phyloP scores from a whole-genome alignment of 305 asterid genomes.

The Withania somnifera region DNA sequence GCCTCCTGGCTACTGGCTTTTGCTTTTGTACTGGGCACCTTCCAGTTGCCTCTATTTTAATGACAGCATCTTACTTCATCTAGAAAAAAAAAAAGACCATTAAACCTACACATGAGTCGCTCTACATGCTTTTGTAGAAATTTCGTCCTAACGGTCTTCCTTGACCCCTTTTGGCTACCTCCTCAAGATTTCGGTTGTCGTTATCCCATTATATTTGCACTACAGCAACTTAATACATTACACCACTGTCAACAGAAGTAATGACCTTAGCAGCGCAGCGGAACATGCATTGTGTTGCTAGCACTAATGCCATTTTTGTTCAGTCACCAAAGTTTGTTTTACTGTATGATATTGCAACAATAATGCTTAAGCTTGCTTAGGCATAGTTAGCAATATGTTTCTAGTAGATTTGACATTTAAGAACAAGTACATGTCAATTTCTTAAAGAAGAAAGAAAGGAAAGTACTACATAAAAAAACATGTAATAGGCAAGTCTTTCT shows the following conservation, averaged over 20 bases:
- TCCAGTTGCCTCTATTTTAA: no score
- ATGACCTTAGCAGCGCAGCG: background rate
- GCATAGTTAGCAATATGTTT: background rate
- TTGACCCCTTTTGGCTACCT: background rate
- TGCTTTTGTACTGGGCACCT: no score
- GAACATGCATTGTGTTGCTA: background rate
- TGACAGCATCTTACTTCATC: no score
- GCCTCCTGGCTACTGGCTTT: no score
- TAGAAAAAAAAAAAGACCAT: background rate
- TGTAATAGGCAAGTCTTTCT: background rate
- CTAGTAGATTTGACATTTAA: background rate
- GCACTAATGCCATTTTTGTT: background rate
- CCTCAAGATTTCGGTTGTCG: background rate
- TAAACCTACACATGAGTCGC: background rate
- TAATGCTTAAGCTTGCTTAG: background rate
- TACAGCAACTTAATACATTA: background rate
- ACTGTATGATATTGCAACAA: background rate
- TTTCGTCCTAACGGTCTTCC: background rate
- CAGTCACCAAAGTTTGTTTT: background rate
- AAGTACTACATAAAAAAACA: background rate
- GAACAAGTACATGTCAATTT: background rate
- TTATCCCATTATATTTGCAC: background rate
- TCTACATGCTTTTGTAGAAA: background rate
- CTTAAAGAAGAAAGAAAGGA: no score
- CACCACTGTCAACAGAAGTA: background rate